Conservation (phyloP, 192 early-diverging fungal genomes). For the Rhizophagus sp. region DNA sequence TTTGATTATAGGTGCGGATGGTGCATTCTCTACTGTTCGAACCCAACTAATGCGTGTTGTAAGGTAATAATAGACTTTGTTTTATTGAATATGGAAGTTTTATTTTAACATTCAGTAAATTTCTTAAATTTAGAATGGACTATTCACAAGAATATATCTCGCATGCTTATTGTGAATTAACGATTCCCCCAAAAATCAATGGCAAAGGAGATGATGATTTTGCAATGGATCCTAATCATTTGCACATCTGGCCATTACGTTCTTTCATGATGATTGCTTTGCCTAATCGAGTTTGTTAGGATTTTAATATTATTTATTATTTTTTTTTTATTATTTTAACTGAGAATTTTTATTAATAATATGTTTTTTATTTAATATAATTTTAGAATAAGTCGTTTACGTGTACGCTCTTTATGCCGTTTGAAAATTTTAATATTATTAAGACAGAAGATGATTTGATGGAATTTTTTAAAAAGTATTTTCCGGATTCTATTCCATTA, state of each 20-base stretch:
- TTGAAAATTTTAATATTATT: constrained; percentile 74
- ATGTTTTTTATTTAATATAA: background rate
- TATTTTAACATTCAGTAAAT: background rate
- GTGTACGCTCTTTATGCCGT: constrained; percentile 96
- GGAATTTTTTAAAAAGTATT: constrained; percentile 73
- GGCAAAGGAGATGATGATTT: constrained; percentile 64
- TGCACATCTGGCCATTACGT: constrained; percentile 97
- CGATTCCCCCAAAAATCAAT: constrained; percentile 67
- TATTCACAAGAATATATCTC: constrained; percentile 89
- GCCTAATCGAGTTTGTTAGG: constrained; percentile 74
- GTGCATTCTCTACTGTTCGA: constrained; percentile 80
- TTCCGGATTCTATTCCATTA: constrained; percentile 73
- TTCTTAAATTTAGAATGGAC: constrained; percentile 60
- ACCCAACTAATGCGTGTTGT: constrained; percentile 77
- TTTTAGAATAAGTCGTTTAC: constrained; percentile 89
- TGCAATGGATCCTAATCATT: constrained; percentile 85
- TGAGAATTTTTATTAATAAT: background rate
- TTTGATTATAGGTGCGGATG: constrained; percentile 88
- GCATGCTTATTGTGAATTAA: constrained; percentile 90
- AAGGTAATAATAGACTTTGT: constrained; percentile 44
- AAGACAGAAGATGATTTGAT: constrained; percentile 62
- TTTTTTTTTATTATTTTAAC: background rate
- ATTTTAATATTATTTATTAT: constrained; percentile 18
- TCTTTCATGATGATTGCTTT: constrained; percentile 98
- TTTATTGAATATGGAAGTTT: background rate